A percentile compares a stretch with the other conserved stretches of the same genome.
Conservation (phyloP, 257 asterid genomes). For the Osmanthus fragrans region DNA sequence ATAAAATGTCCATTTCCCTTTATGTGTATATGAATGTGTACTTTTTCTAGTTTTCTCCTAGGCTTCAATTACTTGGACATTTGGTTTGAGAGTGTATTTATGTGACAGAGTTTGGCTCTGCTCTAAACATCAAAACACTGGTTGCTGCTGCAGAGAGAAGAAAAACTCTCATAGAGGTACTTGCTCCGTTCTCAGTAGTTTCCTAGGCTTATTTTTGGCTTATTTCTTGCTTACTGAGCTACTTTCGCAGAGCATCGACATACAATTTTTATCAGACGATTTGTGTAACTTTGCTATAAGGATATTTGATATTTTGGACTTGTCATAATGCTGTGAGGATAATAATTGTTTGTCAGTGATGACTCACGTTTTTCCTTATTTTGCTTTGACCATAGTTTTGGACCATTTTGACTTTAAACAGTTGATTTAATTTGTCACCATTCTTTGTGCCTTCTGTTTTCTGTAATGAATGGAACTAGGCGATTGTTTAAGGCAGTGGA, state of each 20-base stretch:
- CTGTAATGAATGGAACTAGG: neutral
- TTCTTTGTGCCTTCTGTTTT: neutral
- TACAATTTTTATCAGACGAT: neutral
- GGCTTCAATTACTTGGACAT: slow-evolving; percentile 19
- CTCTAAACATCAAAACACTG: slow-evolving; percentile 92
- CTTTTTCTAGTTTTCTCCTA: slow-evolving; percentile 10
- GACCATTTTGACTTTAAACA: neutral
- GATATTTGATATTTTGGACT: slow-evolving; percentile 3
- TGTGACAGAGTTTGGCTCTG: slow-evolving; percentile 87
- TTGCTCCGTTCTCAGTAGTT: slow-evolving; percentile 23
- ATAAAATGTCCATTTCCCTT: slow-evolving; percentile 1
- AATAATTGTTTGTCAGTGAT: neutral
- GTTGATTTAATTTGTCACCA: neutral
- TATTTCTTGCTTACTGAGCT: slow-evolving; percentile 4
- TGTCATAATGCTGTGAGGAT: slow-evolving; percentile 1
- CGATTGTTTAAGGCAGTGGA: neutral
- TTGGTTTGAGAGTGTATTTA: slow-evolving; percentile 21
- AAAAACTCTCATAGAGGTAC: slow-evolving; percentile 91
- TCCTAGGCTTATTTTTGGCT: slow-evolving; percentile 14
- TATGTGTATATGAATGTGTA: slow-evolving; percentile 8
- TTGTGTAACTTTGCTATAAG: neutral
- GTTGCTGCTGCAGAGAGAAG: slow-evolving; percentile 99
- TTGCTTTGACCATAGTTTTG: neutral
- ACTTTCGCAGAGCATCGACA: neutral
- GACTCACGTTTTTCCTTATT: neutral